These are phyloP conservation scores for Nepenthes alata DNA, from an alignment of 179 eudicot species.

Conservation along the genomic window DNA sequence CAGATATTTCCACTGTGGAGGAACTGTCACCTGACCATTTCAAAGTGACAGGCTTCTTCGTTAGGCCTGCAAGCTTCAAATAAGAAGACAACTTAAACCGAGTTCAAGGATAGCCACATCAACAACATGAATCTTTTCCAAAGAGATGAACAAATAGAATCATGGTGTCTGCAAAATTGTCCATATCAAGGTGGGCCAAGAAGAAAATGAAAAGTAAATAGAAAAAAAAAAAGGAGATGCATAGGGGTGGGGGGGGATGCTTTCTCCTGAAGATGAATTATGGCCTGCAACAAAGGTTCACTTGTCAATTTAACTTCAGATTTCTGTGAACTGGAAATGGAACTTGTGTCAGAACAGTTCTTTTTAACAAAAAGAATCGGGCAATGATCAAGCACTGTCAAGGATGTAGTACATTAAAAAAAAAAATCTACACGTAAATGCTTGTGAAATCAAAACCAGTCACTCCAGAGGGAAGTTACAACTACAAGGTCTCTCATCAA, in stretches of 20 bases:
- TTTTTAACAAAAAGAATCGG: neutral
- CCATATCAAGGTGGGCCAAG: too few species aligned
- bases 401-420: too few species aligned
- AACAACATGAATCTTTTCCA: neutral
- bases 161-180: too few species aligned
- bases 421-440: too few species aligned
- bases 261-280: too few species aligned
- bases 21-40: slow-evolving; percentile 43
- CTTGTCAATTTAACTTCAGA: too few species aligned
- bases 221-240: neutral
- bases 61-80: slow-evolving; percentile 71
- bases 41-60: slow-evolving; percentile 52
- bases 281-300: too few species aligned
- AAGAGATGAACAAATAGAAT: neutral
- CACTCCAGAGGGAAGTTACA: neutral
- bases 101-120: slow-evolving; percentile 1
- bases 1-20: slow-evolving; percentile 69
- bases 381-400: too few species aligned
- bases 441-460: neutral
- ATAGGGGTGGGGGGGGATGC: too few species aligned
- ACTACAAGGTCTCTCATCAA: neutral
- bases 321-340: too few species aligned
- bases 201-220: neutral
- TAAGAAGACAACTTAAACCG: slow-evolving; percentile 7
- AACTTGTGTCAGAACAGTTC: neutral